These are phyloP conservation scores for Hypoxylon sp. DNA, from an alignment of 2,329 filamentous ascomycete genomes.

Conservation along the genomic window DNA sequence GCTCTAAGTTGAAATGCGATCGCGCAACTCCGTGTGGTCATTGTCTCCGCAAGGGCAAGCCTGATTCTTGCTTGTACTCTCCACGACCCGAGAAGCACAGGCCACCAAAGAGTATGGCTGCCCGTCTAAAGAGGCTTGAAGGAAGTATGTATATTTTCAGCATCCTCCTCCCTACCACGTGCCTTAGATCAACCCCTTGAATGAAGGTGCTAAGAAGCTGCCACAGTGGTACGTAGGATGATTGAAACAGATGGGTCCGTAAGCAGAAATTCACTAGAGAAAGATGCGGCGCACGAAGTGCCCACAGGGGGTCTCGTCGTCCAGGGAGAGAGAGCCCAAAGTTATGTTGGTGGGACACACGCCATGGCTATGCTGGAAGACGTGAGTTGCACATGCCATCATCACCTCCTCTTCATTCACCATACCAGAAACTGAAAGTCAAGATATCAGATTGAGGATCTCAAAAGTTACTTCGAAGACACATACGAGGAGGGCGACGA, in stretches of 20 bases:
- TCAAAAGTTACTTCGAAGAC: slow-evolving; percentile 66
- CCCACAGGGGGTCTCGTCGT: slow-evolving; percentile 53
- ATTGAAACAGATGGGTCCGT: slow-evolving; percentile 53
- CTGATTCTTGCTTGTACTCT: slow-evolving; percentile 59
- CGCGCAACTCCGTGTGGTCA: slow-evolving; percentile 60
- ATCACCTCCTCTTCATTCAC: background rate
- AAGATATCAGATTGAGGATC: slow-evolving; percentile 61
- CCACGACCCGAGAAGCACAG: slow-evolving; percentile 53
- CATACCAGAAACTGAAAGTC: slow-evolving; percentile 3
- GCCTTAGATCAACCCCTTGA: no score
- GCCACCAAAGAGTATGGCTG: slow-evolving; percentile 60
- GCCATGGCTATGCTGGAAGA: slow-evolving; percentile 69
- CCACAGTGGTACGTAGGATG: slow-evolving; percentile 60
- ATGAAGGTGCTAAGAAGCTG: slow-evolving; percentile 13
- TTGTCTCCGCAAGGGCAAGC: slow-evolving; percentile 59
- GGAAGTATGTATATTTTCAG: slow-evolving; percentile 48
- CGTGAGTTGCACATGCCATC: slow-evolving; percentile 50
- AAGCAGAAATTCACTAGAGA: background rate
- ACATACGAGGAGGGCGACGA: slow-evolving; percentile 49
- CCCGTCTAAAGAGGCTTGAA: slow-evolving; percentile 63
- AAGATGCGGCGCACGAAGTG: slow-evolving; percentile 1
- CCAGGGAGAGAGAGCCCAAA: slow-evolving; percentile 53
- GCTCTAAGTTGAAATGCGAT: slow-evolving; percentile 66
- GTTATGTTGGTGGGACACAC: slow-evolving; percentile 67
- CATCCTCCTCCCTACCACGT: no score